Conservation (phyloP, 2,329 filamentous ascomycete genomes). For the Talaromyces atroroseus region DNA sequence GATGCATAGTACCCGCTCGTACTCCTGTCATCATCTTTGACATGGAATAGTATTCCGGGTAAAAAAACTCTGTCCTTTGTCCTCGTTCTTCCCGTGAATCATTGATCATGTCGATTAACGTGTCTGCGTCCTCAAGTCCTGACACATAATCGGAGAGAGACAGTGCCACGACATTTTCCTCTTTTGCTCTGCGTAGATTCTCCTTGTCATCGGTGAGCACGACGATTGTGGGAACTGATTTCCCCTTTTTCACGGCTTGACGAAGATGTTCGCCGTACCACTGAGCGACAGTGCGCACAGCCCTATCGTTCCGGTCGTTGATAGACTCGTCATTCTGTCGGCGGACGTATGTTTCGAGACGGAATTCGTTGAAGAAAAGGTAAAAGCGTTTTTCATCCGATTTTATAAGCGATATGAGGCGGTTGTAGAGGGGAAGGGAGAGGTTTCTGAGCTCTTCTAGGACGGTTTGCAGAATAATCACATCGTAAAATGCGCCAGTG, state of each 20-base stretch:
- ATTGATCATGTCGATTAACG: slow-evolving; percentile 87
- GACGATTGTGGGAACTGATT: slow-evolving; percentile 67
- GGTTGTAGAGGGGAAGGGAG: slow-evolving; percentile 90
- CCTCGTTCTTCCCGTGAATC: slow-evolving; percentile 67
- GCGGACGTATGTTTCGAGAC: slow-evolving; percentile 79
- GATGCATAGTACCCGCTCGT: slow-evolving; percentile 81
- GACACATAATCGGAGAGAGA: slow-evolving; percentile 74
- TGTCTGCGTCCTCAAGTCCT: slow-evolving; percentile 75
- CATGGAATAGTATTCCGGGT: slow-evolving; percentile 81
- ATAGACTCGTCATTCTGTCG: slow-evolving; percentile 75
- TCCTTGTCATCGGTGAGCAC: slow-evolving; percentile 93
- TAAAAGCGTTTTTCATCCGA: slow-evolving; percentile 97
- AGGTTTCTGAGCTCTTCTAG: slow-evolving; percentile 93
- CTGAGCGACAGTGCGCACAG: slow-evolving; percentile 75
- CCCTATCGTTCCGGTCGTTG: slow-evolving; percentile 93
- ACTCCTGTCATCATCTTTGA: slow-evolving; percentile 94
- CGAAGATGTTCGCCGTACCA: slow-evolving; percentile 86
- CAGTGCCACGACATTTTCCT: slow-evolving; percentile 62
- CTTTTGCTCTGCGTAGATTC: slow-evolving; percentile 75
- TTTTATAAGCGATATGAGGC: slow-evolving; percentile 81
- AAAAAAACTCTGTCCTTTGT: slow-evolving; percentile 66
- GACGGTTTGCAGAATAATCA: slow-evolving; percentile 93
- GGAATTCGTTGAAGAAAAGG: slow-evolving; percentile 98
- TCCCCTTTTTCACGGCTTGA: slow-evolving; percentile 51
- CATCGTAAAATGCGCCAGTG: slow-evolving; percentile 85